Evolutionary conservation across 208 protist species (phyloP).

Genomic region (Trypanosomatidae sp.): DNA sequence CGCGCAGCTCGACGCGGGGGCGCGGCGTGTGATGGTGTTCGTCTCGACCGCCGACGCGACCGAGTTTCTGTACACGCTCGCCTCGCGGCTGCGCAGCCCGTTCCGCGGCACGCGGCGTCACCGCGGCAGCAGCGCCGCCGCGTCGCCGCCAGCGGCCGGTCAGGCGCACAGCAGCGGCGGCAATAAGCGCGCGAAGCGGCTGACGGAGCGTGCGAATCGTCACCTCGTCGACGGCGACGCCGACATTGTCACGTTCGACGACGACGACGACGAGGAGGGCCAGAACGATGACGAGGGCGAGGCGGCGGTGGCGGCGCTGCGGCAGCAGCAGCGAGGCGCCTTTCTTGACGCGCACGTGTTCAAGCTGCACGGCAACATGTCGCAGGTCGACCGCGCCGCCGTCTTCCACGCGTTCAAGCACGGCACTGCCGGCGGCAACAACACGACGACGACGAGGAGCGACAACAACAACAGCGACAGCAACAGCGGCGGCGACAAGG

Average conservation of each 20-base stretch:
- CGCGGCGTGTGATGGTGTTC: slow-evolving; percentile 94
- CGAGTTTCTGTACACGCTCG: slow-evolving; percentile 95
- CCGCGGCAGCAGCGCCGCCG: slow-evolving; percentile 3
- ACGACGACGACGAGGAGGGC: slow-evolving; percentile 7
- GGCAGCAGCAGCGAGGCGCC: slow-evolving; percentile 5
- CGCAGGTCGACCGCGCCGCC: slow-evolving; percentile 85
- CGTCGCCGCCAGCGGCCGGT: slow-evolving; percentile 3
- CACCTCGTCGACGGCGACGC: slow-evolving; percentile 20
- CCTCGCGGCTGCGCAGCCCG: slow-evolving; percentile 60
- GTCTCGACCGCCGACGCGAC: slow-evolving; percentile 93
- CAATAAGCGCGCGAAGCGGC: slow-evolving; percentile 17
- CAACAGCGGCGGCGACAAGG: slow-evolving; percentile 12
- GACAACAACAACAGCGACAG: slow-evolving; percentile 25
- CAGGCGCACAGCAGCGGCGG: slow-evolving; percentile 9
- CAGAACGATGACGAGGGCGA: background rate
- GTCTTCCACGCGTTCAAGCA: slow-evolving; percentile 86
- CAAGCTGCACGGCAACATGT: slow-evolving; percentile 93
- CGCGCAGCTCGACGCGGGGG: slow-evolving; percentile 90
- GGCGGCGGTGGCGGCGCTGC: background rate
- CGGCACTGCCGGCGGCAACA: slow-evolving; percentile 15
- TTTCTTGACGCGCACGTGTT: slow-evolving; percentile 83
- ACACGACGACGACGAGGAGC: slow-evolving; percentile 17
- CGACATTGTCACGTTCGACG: slow-evolving; percentile 65
- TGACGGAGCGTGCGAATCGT: slow-evolving; percentile 34
- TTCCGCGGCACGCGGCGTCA: slow-evolving; percentile 13